A percentile compares a stretch with the other conserved stretches of the same genome.
Conservation (phyloP, 352 stramenopile genomes). For the Phytophthora fragariaefolia region DNA sequence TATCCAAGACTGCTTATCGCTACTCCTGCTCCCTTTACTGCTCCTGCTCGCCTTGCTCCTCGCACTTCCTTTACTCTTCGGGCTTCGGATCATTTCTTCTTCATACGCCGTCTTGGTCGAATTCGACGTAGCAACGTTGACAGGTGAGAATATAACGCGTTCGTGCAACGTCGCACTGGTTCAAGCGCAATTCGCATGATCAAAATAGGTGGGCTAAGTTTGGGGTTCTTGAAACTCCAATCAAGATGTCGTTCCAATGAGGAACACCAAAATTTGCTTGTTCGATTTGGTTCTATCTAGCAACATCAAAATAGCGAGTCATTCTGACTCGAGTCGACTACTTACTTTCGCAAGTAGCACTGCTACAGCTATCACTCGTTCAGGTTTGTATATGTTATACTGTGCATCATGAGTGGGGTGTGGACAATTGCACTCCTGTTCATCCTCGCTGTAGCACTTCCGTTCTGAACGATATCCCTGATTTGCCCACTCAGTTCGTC, state of each 20-base stretch:
- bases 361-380: neutral
- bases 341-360: too few species aligned
- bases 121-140: neutral
- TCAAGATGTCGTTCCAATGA: neutral
- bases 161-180: neutral
- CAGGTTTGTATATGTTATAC: conserved; percentile 9
- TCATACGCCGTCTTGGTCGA: neutral
- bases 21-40: conserved; percentile 3
- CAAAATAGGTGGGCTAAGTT: conserved; percentile 4
- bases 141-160: neutral
- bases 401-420: conserved; percentile 1
- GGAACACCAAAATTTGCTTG: neutral
- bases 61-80: neutral
- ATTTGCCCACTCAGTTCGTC: conserved; percentile 5
- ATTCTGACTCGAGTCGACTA: too few species aligned
- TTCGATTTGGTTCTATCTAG: neutral
- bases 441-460: neutral
- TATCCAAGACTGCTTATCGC: conserved; percentile 4
- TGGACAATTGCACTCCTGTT: neutral
- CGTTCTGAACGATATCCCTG: neutral
- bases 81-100: conserved; percentile 1
- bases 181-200: neutral
- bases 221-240: conserved; percentile 1
- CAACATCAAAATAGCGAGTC: too few species aligned
- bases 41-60: neutral